Evolutionary conservation across 139 green algal species (phyloP), one percentile per base, ranked within the genome.

Genomic region (Chlamydomonas applanata): DNA sequence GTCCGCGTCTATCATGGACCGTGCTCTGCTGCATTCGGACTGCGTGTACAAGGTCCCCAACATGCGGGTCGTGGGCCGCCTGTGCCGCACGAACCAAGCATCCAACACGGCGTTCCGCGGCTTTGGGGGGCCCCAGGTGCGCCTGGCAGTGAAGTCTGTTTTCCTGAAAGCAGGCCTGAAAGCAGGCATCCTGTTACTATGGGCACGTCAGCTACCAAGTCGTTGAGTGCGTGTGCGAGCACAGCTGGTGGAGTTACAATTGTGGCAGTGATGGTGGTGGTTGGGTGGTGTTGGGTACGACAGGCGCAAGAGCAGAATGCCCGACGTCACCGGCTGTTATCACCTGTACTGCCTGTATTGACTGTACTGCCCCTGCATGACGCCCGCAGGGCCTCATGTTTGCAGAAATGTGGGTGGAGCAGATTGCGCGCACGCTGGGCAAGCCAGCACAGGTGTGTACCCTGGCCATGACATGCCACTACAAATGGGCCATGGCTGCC

Each of bases 141-240:
- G 73, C 4, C 4, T 32, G n/a, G 45, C 9, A 53, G 29, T 24
- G 92, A 32, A 71, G 86, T 70, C 68, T 97, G 53, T 97, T 89
- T 88, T 82, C 76, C 19, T 98, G 92, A 60, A 93, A 99, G 83
- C 76, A 92, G 63, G 67, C 93, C 53, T 92, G 83, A 76, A 97
- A 99, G 87, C 98, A 95, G 4, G 94, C 94, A 34, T 98, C 97
- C 86, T 77, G 94, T 16, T 95, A 95, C 49, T 99, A 97, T 81
- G 95, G 95, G 0, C n/a, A n/a, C n/a, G n/a, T n/a, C n/a, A n/a
- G n/a, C n/a, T n/a, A n/a, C n/a, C n/a, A n/a, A n/a, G n/a, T n/a
- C n/a, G n/a, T n/a, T n/a, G n/a, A n/a, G n/a, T n/a, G n/a, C n/a
- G n/a, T n/a, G n/a, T n/a, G n/a, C n/a, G n/a, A n/a, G n/a, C n/a